Conservation (phyloP, 441 rosid genomes). For the Pelargonium exstipulatum region DNA sequence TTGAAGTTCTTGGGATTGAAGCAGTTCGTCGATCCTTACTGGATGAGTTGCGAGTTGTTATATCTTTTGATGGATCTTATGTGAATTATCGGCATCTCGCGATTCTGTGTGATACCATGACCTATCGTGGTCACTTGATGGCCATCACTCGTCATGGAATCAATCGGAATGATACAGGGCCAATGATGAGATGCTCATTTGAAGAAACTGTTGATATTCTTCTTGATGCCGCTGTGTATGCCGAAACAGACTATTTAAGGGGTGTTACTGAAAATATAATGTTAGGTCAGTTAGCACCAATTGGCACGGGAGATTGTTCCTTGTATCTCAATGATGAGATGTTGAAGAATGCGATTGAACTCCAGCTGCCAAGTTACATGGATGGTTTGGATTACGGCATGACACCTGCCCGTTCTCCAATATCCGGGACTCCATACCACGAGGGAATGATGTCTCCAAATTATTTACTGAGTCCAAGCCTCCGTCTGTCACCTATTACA, state of each 20-base stretch:
- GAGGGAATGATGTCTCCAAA: conserved; percentile 96
- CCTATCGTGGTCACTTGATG: conserved; percentile 98
- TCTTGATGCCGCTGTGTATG: conserved; percentile 94
- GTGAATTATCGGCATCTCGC: conserved; percentile 96
- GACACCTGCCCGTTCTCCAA: conserved; percentile 82
- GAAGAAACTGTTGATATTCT: conserved; percentile 99
- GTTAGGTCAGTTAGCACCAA: conserved; percentile 96
- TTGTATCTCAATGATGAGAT: conserved; percentile 91
- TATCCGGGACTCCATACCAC: conserved; percentile 81
- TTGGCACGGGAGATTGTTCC: conserved; percentile 86
- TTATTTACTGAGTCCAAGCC: conserved; percentile 71
- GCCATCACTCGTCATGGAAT: conserved; percentile 98
- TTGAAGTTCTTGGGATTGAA: conserved; percentile 94
- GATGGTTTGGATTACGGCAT: conserved; percentile 83
- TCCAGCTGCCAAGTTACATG: conserved; percentile 96
- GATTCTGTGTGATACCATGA: conserved; percentile 95
- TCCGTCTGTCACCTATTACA: conserved; percentile 69
- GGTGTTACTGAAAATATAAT: conserved; percentile 98
- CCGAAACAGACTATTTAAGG: conserved; percentile 72
- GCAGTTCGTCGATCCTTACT: conserved; percentile 88
- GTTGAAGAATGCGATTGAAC: conserved; percentile 97
- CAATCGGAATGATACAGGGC: conserved; percentile 94
- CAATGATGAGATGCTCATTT: conserved; percentile 96
- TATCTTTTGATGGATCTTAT: conserved; percentile 94
- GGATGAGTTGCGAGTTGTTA: conserved; percentile 92